Base-by-base conservation (phyloP, 768 basidiomycete species). In the Boletus subparvulus region DNA sequence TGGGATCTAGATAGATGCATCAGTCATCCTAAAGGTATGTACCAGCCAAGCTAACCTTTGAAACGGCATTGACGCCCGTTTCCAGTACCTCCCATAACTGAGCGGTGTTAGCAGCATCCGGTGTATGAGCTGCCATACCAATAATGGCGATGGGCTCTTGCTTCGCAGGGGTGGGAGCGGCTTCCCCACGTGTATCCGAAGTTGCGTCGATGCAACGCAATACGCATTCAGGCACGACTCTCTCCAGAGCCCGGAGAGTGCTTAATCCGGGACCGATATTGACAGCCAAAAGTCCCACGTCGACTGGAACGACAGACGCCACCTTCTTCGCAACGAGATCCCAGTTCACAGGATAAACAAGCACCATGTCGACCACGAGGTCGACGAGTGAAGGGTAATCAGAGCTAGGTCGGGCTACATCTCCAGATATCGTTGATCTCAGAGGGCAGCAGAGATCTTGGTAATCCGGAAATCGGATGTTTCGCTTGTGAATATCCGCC, bases 101-200 rank as follows among this genome's bases (percentile, higher is more conserved):
- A 8, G 71, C 67, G 4, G 71, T 60, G 61, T 78, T 75, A 1
- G 71, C 60, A 3, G 86, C 85, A 3, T 85, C 83, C 0, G 79
- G 79, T 24, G 78, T 66, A 37, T 73, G 81, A 41, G 83, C 76
- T 1, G 86, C 83, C 86, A 89, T 88, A 10, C 88, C 89, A 47
- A 89, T 74, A 54, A 90, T 81, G 0, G 88, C 89, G 47, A 90
- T 81, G 4, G 83, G 79, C 45, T 82, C 78, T 58, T 78, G 77
- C 40, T 73, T 74, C 6, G 55, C 52, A 21, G 39, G 50, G 10
- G 40, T 14, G 9, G 49, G 36, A 33, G 13, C 14, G 11, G 55
- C 47, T n/a, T 47, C 60, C 26, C 45, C 56, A 6, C 47, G 32
- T 19, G 40, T 24, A 26, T 60, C 63, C 26, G 44, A 58, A 11